These are phyloP conservation scores for Elsinoe ampelina DNA, from an alignment of 2,329 filamentous ascomycete species.

Conservation along the genomic window DNA sequence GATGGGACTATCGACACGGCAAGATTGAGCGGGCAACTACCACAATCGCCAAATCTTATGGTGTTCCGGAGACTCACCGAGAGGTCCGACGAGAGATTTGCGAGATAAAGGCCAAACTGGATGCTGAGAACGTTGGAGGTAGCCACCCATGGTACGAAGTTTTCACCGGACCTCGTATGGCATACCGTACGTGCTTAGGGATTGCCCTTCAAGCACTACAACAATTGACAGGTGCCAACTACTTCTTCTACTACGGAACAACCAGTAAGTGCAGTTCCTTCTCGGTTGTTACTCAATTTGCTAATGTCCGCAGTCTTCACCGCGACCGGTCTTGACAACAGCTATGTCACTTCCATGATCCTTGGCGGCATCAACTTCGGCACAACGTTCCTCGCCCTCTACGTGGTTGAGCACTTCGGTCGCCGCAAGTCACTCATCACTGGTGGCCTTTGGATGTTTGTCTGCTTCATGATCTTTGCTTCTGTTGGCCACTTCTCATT, in stretches of 20 bases:
- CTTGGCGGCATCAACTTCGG: conserved; percentile 41
- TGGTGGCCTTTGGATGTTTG: conserved; percentile 41
- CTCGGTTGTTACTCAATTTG: neutral
- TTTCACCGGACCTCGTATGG: conserved; percentile 56
- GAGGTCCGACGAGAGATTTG: conserved; percentile 44
- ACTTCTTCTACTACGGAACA: conserved; percentile 49
- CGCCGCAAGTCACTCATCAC: conserved; percentile 37
- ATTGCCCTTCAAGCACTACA: conserved; percentile 56
- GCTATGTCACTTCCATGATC: conserved; percentile 40
- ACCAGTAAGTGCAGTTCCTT: neutral
- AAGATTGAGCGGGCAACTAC: conserved; percentile 41
- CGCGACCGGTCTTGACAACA: conserved; percentile 31
- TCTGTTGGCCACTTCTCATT: conserved; percentile 39
- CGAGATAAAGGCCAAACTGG: conserved; percentile 48
- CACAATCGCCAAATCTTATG: conserved; percentile 47
- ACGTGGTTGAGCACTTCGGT: conserved; percentile 39
- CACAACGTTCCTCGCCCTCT: conserved; percentile 39
- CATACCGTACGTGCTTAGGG: conserved; percentile 54
- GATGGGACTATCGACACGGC: conserved; percentile 49
- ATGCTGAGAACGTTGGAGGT: conserved; percentile 41
- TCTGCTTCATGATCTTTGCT: conserved; percentile 49
- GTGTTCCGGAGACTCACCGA: conserved; percentile 46
- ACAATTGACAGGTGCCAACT: conserved; percentile 60
- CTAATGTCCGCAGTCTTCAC: conserved; percentile 34
- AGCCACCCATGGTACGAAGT: conserved; percentile 57